Base-by-base conservation (phyloP, 148 eudicot species). In the Oxyria digyna region DNA sequence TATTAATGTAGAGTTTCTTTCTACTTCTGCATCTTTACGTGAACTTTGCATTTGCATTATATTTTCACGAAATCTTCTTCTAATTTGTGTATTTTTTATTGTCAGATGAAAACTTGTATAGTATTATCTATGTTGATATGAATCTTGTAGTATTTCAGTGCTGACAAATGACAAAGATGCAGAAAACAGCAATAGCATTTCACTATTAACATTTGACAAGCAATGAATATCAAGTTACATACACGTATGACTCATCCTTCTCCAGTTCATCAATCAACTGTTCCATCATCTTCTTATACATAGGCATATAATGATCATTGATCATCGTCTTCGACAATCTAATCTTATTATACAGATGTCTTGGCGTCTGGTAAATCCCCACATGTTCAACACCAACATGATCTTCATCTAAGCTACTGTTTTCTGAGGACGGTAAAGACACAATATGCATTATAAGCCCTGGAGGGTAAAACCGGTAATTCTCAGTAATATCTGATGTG, bases 261-360 rank as follows among this genome's bases (percentile, higher is more conserved):
- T 93, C 96, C 45, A 93, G 80, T 71, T 86, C 85, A 79, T 69
- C 76, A 50, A 93, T 85, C 80, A 93, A 79, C 72, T 73, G 74
- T 73, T 90, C 97, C 84, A 90, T 85, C 86, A 81, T 80, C 75
- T 79, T 88, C 85, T 86, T 93, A 71, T 93, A 90, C 92, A 88
- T 88, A 1, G 98, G 97, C 97, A 90, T 93, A 76, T 86, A 90
- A 77, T 90, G 97, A 78, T 90, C 97, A 50, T 88, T 90, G 38
- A 93, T 84, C 98, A 93, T 90, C 0, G 89, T 90, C 79, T 77
- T 87, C 13, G 97, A 86, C 71, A 93, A 75, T 18, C 97, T 81
- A 40, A 93, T 85, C 77, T 93, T 93, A 81, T 86, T 86, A 66
- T 93, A 90, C 81, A 88, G 74, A 52, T 90, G 80, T 73, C 98